Evolutionary conservation across 2,329 filamentous ascomycete species (phyloP).

Genomic region (Paraphaeosphaeria minitans): DNA sequence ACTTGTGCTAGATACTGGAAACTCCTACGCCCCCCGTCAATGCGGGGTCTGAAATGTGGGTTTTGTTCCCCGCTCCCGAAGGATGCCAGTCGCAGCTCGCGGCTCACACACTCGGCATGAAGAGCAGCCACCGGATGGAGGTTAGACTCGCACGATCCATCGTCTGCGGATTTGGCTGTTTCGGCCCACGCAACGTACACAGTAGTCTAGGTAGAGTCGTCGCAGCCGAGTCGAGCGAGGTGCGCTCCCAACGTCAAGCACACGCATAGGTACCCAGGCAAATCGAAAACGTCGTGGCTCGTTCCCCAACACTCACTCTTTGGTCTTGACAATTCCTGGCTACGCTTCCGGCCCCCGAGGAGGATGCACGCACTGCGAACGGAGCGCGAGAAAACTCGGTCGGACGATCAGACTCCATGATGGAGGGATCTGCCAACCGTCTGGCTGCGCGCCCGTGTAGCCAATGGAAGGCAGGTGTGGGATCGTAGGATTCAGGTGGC

Average conservation of each 20-base stretch:
- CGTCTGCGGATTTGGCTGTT: background rate
- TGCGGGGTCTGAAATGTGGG: background rate
- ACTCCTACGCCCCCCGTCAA: background rate
- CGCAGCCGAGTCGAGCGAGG: background rate
- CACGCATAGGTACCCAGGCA: too few relatives aligned
- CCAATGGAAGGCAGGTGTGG: too few relatives aligned
- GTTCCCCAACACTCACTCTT: too few relatives aligned
- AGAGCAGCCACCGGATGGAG: background rate
- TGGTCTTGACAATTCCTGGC: too few relatives aligned
- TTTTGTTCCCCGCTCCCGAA: background rate
- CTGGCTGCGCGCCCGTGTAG: conserved; percentile 7
- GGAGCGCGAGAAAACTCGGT: background rate
- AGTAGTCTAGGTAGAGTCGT: too few relatives aligned
- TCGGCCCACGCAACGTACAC: too few relatives aligned
- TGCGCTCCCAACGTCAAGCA: background rate
- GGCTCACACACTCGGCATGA: background rate
- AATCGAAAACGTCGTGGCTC: too few relatives aligned
- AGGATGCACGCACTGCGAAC: background rate
- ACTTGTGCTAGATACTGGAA: too few relatives aligned
- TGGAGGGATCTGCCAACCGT: background rate
- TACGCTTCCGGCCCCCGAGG: background rate
- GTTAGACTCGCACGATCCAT: too few relatives aligned
- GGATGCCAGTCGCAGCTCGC: background rate
- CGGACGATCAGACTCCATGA: conserved; percentile 1
- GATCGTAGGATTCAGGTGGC: too few relatives aligned